Conservation (phyloP, 495 filamentous ascomycete species). For the Penicillium daleae region DNA sequence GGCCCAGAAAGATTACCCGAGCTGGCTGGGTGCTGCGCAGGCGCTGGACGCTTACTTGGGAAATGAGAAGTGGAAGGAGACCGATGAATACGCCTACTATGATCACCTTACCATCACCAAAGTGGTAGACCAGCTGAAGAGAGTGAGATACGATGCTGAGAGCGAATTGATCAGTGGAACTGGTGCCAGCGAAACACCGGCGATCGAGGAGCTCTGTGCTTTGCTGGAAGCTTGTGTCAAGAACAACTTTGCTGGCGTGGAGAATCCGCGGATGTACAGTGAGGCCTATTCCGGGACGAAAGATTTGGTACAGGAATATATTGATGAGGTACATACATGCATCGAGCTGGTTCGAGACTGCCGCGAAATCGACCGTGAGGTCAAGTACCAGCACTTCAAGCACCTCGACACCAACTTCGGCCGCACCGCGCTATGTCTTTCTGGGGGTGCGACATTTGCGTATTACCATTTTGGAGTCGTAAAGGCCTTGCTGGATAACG, state of each 20-base stretch:
- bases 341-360: constrained; percentile 70
- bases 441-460: constrained; percentile 92
- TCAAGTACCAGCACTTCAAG: constrained; percentile 85
- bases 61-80: constrained; percentile 82
- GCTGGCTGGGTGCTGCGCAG: constrained; percentile 79
- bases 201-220: constrained; percentile 71
- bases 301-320: constrained; percentile 82
- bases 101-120: constrained; percentile 79
- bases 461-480: constrained; percentile 97
- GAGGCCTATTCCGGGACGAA: constrained; percentile 98
- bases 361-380: constrained; percentile 64
- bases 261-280: constrained; percentile 90
- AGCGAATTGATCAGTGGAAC: constrained; percentile 39
- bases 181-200: constrained; percentile 41
- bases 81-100: constrained; percentile 93
- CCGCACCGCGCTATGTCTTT: constrained; percentile 88
- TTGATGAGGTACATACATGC: constrained; percentile 71
- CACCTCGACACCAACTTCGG: constrained; percentile 89
- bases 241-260: constrained; percentile 95
- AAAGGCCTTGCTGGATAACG: constrained; percentile 86
- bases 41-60: constrained; percentile 82
- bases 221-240: constrained; percentile 91
- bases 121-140: constrained; percentile 73
- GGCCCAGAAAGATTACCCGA: constrained; percentile 69
- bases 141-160: constrained; percentile 60